phyloP scores from a whole-genome alignment of 768 basidiomycete species.

The Pleurotus platypus region DNA sequence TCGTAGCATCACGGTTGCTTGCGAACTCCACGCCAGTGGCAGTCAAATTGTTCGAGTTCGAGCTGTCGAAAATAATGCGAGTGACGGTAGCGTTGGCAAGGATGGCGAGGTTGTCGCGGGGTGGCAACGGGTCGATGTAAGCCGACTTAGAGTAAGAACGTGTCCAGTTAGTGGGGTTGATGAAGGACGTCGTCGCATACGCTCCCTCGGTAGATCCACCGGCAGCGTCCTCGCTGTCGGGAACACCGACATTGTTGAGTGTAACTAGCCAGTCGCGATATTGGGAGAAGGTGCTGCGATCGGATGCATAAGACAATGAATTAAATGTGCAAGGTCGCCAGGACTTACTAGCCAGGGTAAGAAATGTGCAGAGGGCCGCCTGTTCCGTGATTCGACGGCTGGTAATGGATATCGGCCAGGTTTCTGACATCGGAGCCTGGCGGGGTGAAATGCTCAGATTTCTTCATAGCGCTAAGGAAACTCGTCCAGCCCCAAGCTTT shows the following conservation, averaged over 20 bases:
- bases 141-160: slow-evolving; percentile 64
- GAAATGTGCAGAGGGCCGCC: slow-evolving; percentile 39
- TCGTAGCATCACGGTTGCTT: slow-evolving; percentile 20
- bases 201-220: slow-evolving; percentile 46
- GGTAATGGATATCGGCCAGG: slow-evolving; percentile 41
- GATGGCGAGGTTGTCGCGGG: slow-evolving; percentile 55
- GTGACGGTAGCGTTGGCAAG: slow-evolving; percentile 55
- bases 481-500: slow-evolving; percentile 34
- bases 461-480: slow-evolving; percentile 42
- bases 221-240: slow-evolving; percentile 35
- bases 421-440: slow-evolving; percentile 37
- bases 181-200: slow-evolving; percentile 52
- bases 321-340: not conserved
- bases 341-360: slow-evolving; percentile 50
- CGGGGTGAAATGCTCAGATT: slow-evolving; percentile 53
- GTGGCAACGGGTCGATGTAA: slow-evolving; percentile 60
- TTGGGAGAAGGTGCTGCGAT: slow-evolving; percentile 40
- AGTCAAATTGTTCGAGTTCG: slow-evolving; percentile 28
- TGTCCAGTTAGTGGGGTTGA: slow-evolving; percentile 63
- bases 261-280: slow-evolving; percentile 57
- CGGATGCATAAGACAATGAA: too few relatives aligned
- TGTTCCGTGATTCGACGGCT: slow-evolving; percentile 44
- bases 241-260: slow-evolving; percentile 40
- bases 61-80: slow-evolving; percentile 35
- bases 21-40: slow-evolving; percentile 51